Percentiles rank a stretch among this genome's conserved stretches.
Evolutionary conservation across 2,329 filamentous ascomycete species (phyloP).

Genomic region (Fusarium citri): DNA sequence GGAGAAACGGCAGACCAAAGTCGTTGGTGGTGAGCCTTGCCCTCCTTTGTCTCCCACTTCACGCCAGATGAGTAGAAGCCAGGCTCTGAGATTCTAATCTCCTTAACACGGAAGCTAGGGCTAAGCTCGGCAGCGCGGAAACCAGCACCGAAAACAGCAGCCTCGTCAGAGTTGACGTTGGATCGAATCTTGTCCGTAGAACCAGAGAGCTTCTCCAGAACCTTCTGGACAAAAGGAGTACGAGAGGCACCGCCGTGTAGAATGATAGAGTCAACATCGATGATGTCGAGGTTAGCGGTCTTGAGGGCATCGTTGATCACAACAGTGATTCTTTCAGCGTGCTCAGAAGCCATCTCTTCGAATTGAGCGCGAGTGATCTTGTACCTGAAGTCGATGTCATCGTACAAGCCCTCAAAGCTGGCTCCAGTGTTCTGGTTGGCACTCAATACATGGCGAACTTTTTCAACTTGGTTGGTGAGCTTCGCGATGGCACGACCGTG

Average conservation of each 20-base stretch:
- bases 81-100: slow-evolving; percentile 86
- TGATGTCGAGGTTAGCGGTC: slow-evolving; percentile 76
- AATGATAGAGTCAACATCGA: slow-evolving; percentile 88
- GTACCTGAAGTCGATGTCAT: slow-evolving; percentile 94
- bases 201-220: slow-evolving; percentile 81
- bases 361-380: slow-evolving; percentile 85
- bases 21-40: slow-evolving; percentile 80
- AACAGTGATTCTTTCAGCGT: slow-evolving; percentile 74
- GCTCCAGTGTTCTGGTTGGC: slow-evolving; percentile 86
- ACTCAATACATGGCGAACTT: slow-evolving; percentile 87
- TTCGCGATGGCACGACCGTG: slow-evolving; percentile 90
- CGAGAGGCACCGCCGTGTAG: slow-evolving; percentile 90
- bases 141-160: slow-evolving; percentile 93
- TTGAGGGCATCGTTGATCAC: slow-evolving; percentile 81
- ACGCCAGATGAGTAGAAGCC: slow-evolving; percentile 79
- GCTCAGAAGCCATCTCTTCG: slow-evolving; percentile 77
- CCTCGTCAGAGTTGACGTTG: slow-evolving; percentile 97
- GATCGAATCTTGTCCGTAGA: slow-evolving; percentile 82
- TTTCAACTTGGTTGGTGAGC: slow-evolving; percentile 92
- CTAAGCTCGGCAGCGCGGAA: slow-evolving; percentile 94
- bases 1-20: slow-evolving; percentile 84
- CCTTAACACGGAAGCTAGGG: slow-evolving; percentile 97
- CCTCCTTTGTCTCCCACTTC: slow-evolving; percentile 76
- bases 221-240: slow-evolving; percentile 93
- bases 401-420: slow-evolving; percentile 89